These are phyloP conservation scores for Venturia effusa DNA, from an alignment of 2,329 filamentous ascomycete genomes.

Conservation along the genomic window DNA sequence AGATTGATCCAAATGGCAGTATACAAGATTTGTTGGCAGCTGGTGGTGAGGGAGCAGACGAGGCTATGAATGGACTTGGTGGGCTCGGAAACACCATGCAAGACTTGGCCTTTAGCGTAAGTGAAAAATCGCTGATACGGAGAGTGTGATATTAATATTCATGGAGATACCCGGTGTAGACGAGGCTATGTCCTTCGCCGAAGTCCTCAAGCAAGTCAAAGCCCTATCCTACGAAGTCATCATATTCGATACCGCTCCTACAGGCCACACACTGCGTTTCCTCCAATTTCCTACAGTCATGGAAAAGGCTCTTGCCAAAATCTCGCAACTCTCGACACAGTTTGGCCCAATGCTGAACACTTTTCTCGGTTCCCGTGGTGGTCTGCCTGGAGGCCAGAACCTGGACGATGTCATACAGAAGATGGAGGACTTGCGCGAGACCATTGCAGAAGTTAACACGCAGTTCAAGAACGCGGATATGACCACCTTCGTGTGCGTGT, in stretches of 20 bases:
- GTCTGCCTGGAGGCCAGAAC: constrained; percentile 83
- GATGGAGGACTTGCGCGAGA: constrained; percentile 85
- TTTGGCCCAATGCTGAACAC: constrained; percentile 95
- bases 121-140: neutral
- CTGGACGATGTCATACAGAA: constrained; percentile 88
- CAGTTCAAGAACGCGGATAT: constrained; percentile 96
- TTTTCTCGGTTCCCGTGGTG: constrained; percentile 67
- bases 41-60: constrained; percentile 59
- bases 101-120: constrained; percentile 85
- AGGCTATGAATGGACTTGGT: constrained; percentile 56
- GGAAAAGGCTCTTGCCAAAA: constrained; percentile 95
- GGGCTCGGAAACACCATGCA: constrained; percentile 95
- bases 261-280: constrained; percentile 95
- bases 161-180: constrained; percentile 89
- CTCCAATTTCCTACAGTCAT: constrained; percentile 96
- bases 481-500: constrained; percentile 96
- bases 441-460: constrained; percentile 89
- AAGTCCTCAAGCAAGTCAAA: constrained; percentile 98
- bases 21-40: constrained; percentile 88
- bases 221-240: constrained; percentile 97
- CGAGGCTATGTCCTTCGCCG: constrained; percentile 98
- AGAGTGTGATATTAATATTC: neutral
- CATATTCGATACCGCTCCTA: constrained; percentile 97
- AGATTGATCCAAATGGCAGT: constrained; percentile 96
- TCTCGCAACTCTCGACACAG: constrained; percentile 85